A percentile compares a stretch with the other conserved stretches of the same genome.
Conservation (phyloP, 306 rosid species). For the Comarum palustre region DNA sequence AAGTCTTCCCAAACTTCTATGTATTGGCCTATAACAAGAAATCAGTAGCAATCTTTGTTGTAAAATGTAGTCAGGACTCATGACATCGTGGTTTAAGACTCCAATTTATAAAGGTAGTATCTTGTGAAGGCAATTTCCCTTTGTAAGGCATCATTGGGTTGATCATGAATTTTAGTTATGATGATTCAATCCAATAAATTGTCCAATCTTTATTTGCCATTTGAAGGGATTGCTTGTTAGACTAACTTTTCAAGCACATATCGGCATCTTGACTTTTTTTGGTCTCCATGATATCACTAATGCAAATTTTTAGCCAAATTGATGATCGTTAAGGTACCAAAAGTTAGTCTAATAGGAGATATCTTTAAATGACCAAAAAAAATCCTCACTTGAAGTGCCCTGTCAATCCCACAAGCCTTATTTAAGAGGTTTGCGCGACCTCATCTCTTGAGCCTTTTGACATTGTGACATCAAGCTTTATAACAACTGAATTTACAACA, state of each 20-base stretch:
- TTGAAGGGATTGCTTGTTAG: background rate
- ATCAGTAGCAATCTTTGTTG: background rate
- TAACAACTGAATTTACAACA: background rate
- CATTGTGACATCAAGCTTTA: background rate
- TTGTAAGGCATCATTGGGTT: background rate
- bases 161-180: background rate
- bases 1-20: background rate
- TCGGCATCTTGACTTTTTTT: background rate
- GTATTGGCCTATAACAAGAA: background rate
- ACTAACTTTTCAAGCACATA: background rate
- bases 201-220: background rate
- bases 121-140: background rate
- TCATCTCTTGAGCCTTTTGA: background rate
- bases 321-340: background rate
- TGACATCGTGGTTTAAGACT: background rate
- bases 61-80: background rate
- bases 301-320: too few species aligned
- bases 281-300: background rate
- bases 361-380: too few species aligned
- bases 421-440: background rate
- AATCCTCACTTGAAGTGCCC: background rate
- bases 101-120: background rate
- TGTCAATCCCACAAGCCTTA: background rate
- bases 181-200: background rate
- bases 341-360: too few species aligned